Conservation (phyloP, 2,329 filamentous ascomycete species). For the Fusarium anthophilum region DNA sequence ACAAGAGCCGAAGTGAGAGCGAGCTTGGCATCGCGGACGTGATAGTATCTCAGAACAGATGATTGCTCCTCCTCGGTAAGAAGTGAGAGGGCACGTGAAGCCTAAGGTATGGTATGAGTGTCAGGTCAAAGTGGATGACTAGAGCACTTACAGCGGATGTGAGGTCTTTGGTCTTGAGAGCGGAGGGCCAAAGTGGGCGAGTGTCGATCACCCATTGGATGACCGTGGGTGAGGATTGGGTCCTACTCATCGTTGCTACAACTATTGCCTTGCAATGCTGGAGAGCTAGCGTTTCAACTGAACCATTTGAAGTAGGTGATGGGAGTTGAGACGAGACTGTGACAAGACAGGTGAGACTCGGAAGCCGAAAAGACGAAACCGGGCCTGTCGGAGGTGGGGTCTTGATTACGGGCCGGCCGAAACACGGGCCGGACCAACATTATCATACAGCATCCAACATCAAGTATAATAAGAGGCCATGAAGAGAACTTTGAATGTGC, state of each 20-base stretch:
- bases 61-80: slow-evolving; percentile 65
- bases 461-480: slow-evolving; percentile 7
- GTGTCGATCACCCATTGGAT: slow-evolving; percentile 73
- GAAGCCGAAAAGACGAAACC: slow-evolving; percentile 30
- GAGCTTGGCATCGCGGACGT: slow-evolving; percentile 78
- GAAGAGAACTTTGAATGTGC: neutral
- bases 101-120: slow-evolving; percentile 50
- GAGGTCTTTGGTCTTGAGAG: slow-evolving; percentile 58
- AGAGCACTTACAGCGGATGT: slow-evolving; percentile 53
- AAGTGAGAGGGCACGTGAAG: slow-evolving; percentile 62
- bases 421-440: too few species aligned
- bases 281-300: slow-evolving; percentile 1
- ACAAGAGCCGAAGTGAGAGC: slow-evolving; percentile 76
- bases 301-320: neutral
- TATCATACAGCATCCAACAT: neutral
- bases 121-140: neutral
- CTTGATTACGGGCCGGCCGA: slow-evolving; percentile 4
- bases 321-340: neutral
- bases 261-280: neutral
- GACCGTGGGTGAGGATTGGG: slow-evolving; percentile 48
- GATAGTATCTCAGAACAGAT: slow-evolving; percentile 68
- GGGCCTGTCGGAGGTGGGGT: slow-evolving; percentile 31
- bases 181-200: slow-evolving; percentile 64
- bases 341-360: slow-evolving; percentile 34
- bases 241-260: slow-evolving; percentile 20